Conservation (phyloP, 1,284 basidiomycete species). For the Boletus mariae region DNA sequence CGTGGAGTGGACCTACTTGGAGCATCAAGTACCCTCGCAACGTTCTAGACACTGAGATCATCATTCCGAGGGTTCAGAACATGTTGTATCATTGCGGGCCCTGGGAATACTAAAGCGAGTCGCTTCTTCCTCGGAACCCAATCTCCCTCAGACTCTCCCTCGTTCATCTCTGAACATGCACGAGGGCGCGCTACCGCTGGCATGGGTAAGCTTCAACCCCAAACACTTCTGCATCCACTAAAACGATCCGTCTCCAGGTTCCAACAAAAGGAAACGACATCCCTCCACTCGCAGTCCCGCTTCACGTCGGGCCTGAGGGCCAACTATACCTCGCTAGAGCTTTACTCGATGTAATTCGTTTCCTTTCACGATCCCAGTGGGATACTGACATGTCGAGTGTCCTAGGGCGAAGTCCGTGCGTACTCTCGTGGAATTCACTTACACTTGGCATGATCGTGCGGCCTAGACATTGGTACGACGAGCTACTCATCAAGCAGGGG, state of each 20-base stretch:
- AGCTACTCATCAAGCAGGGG: conserved; percentile 13
- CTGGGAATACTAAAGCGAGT: background rate
- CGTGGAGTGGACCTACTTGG: no score
- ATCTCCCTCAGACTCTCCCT: background rate
- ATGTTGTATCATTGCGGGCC: background rate
- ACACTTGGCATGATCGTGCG: background rate
- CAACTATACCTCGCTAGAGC: conserved; percentile 21
- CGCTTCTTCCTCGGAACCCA: background rate
- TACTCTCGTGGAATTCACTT: background rate
- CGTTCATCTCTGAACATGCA: background rate
- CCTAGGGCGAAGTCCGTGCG: conserved; percentile 24
- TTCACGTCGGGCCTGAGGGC: conserved; percentile 4
- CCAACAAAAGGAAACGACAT: conserved; percentile 22
- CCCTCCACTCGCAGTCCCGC: conserved; percentile 22
- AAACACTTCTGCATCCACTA: background rate
- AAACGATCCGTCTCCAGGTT: conserved; percentile 5
- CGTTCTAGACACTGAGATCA: no score
- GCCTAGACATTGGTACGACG: conserved; percentile 20
- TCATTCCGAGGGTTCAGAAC: background rate
- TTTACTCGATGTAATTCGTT: conserved; percentile 11
- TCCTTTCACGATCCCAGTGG: background rate
- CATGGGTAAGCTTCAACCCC: conserved; percentile 16
- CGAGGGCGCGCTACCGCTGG: conserved; percentile 11
- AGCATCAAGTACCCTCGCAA: no score
- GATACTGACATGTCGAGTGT: conserved; percentile 7